Percentiles rank a stretch among this genome's conserved stretches.
Evolutionary conservation across 1,139 yeast genomes (phyloP).

Genomic region (Suhomyces terraborum): DNA sequence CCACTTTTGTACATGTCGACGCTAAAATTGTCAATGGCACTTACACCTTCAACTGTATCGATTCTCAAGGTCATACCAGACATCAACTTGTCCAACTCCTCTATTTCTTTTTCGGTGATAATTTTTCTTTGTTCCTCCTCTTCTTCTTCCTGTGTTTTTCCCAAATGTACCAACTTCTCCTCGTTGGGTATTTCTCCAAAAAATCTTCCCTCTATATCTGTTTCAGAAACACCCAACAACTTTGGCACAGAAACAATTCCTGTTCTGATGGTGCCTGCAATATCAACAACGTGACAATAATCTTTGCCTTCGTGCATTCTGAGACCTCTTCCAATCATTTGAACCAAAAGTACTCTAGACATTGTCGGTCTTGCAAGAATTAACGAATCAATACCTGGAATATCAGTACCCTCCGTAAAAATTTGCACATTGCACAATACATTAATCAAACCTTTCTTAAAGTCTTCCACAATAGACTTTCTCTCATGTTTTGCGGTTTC

Average conservation of each 20-base stretch:
- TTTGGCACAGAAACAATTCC: constrained; percentile 68
- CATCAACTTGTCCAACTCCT: constrained; percentile 19
- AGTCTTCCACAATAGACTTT: constrained; percentile 53
- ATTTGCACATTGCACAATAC: constrained; percentile 88
- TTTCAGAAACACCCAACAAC: constrained; percentile 50
- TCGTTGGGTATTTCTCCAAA: constrained; percentile 23
- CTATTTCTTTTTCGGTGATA: constrained; percentile 20
- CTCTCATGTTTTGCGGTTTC: constrained; percentile 59
- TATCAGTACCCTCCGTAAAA: constrained; percentile 94
- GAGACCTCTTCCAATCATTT: constrained; percentile 92
- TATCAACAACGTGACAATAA: constrained; percentile 74
- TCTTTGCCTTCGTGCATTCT: constrained; percentile 62
- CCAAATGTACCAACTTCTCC: constrained; percentile 21
- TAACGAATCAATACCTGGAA: constrained; percentile 84
- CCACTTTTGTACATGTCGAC: not conserved
- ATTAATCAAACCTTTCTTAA: constrained; percentile 61
- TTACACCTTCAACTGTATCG: not conserved
- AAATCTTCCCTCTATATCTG: no score
- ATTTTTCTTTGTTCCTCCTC: constrained; percentile 11
- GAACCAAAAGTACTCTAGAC: constrained; percentile 70
- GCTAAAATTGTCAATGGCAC: not conserved
- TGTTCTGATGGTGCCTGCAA: constrained; percentile 61
- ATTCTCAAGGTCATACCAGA: not conserved
- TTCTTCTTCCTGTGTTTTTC: constrained; percentile 20
- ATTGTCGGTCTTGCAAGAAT: constrained; percentile 80